Percentiles rank a stretch among this genome's conserved stretches.
phyloP scores from a whole-genome alignment of 495 filamentous ascomycete species.

The Xanthoparmelia taractica region DNA sequence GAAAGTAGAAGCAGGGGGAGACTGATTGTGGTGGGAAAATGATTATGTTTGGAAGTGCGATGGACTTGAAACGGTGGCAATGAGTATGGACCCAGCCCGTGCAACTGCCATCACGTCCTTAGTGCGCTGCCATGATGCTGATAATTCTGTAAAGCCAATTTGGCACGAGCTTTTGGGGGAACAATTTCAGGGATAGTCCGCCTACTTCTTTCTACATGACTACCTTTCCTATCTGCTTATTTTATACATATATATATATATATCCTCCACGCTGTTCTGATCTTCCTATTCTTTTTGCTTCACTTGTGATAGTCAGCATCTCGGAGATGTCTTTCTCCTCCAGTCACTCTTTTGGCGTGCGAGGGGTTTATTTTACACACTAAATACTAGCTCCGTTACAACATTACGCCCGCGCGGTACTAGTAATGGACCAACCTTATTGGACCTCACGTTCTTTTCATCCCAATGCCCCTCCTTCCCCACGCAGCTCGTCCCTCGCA shows the following conservation, averaged over 20 bases:
- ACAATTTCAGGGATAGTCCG: no score
- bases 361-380: not conserved
- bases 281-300: not conserved
- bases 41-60: not conserved
- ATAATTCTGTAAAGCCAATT: not conserved
- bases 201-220: not conserved
- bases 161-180: no score
- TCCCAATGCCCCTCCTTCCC: not conserved
- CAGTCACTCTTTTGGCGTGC: not conserved
- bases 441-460: not conserved
- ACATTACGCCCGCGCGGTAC: not conserved
- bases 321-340: not conserved
- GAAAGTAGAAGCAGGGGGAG: not conserved
- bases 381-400: not conserved
- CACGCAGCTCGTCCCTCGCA: not conserved
- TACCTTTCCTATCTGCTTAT: not conserved
- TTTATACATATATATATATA: no score
- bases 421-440: not conserved
- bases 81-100: no score
- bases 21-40: not conserved
- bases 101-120: not conserved
- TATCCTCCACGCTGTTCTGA: not conserved
- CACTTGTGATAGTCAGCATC: not conserved
- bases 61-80: not conserved
- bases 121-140: not conserved